Evolutionary conservation across 805 yeast genomes (phyloP).

Genomic region (Starmerella etchellsii): DNA sequence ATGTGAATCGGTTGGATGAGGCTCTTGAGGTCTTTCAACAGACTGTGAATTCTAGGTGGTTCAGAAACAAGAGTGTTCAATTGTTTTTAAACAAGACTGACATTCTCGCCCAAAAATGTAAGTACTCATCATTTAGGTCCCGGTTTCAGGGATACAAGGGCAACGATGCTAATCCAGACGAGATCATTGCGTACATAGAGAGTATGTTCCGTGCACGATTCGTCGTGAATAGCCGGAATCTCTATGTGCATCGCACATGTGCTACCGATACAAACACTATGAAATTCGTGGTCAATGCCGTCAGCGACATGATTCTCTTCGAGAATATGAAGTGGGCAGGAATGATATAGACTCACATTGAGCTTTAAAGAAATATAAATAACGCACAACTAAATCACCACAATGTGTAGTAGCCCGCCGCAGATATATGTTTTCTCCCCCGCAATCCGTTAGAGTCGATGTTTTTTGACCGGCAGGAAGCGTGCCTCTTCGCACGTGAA

Average conservation of each 20-base stretch:
- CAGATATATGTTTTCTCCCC: no score
- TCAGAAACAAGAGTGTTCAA: slow-evolving; percentile 72
- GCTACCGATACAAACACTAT: slow-evolving; percentile 87
- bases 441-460: no score
- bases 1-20: slow-evolving; percentile 84
- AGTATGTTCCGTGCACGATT: slow-evolving; percentile 51
- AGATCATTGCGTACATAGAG: slow-evolving; percentile 62
- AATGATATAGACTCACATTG: no score
- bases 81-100: slow-evolving; percentile 83
- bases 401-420: no score
- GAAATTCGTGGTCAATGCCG: slow-evolving; percentile 83
- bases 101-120: slow-evolving; percentile 58
- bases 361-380: no score
- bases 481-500: no score
- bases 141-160: slow-evolving; percentile 75
- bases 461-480: no score
- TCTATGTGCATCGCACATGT: slow-evolving; percentile 85
- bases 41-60: slow-evolving; percentile 75
- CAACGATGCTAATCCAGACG: slow-evolving; percentile 46
- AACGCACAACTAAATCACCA: no score
- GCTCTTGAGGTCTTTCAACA: slow-evolving; percentile 73
- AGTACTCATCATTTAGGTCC: slow-evolving; percentile 43
- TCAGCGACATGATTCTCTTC: slow-evolving; percentile 80
- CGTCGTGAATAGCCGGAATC: slow-evolving; percentile 49
- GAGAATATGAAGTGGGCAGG: slow-evolving; percentile 43